Evolutionary conservation across 1,284 basidiomycete genomes (phyloP), one percentile per base, ranked within the genome.

Genomic region (Earliella scabrosa): DNA sequence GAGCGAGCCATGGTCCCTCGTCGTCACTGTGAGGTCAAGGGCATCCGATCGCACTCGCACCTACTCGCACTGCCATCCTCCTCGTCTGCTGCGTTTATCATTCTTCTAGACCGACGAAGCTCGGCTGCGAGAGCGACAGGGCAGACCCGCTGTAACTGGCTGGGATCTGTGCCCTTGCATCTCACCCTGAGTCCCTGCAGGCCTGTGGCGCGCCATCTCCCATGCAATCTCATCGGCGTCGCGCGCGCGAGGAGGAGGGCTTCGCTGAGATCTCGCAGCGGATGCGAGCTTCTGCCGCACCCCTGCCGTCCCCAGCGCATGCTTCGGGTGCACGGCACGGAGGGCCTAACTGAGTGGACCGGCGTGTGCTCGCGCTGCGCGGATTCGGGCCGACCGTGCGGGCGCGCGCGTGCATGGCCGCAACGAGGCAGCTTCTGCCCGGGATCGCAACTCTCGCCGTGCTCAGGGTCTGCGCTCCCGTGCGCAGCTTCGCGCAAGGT

Each of bases 341-440:
- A 52, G 43, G 44, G 50, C 52, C 24, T n/a, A n/a, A n/a, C n/a
- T n/a, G n/a, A n/a, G n/a, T n/a, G n/a, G 39, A 10, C 26, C 14
- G 43, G 11, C 20, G 20, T 53, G 29, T 23, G 18, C 20, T 34
- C 45, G 24, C 18, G 9, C 49, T 49, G 23, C 45, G 24, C 45
- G 40, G 32, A 35, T 9, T 38, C 46, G 52, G 41, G 20, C 51
- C 54, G 46, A 54, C 34, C 44, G 50, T 51, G 57, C 49, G 44
- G 49, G 39, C 46, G 54, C 52, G 55, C 40, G 46, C 49, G 45
- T 35, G 52, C 46, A 47, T 52, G 60, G 47, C 43, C 39, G 48
- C 58, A 62, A 57, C 31, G 60, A 59, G 60, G 57, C 60, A 1
- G 39, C 49, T 40, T 47, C 52, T 52, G 41, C 29, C 46, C 52